phyloP scores from a whole-genome alignment of 2,329 filamentous ascomycete genomes.

The Sclerotinia spermophila region DNA sequence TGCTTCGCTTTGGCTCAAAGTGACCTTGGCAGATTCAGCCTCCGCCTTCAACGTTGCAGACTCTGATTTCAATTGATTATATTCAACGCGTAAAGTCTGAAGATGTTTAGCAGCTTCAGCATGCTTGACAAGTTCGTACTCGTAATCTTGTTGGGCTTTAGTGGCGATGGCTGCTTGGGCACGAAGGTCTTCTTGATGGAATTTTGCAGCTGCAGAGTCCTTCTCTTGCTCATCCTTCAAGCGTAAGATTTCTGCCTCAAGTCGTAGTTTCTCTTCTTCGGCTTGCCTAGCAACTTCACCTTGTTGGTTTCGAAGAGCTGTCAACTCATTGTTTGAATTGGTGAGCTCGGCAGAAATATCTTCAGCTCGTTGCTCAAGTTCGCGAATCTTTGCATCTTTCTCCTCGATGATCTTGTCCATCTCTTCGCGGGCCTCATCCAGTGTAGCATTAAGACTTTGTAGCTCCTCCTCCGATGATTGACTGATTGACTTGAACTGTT shows the following conservation, averaged over 20 bases:
- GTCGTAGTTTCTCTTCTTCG: slow-evolving; percentile 76
- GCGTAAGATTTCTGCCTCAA: slow-evolving; percentile 75
- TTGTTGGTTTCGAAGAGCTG: slow-evolving; percentile 73
- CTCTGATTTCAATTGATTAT: slow-evolving; percentile 78
- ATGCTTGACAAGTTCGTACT: slow-evolving; percentile 90
- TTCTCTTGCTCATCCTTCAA: slow-evolving; percentile 82
- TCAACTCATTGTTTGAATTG: slow-evolving; percentile 77
- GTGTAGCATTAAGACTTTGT: slow-evolving; percentile 70
- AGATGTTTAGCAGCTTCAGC: slow-evolving; percentile 88
- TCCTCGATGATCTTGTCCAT: slow-evolving; percentile 71
- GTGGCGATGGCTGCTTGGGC: slow-evolving; percentile 91
- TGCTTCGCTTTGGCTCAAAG: slow-evolving; percentile 73
- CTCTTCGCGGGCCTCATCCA: slow-evolving; percentile 85
- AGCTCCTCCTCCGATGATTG: slow-evolving; percentile 85
- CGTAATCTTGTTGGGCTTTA: slow-evolving; percentile 91
- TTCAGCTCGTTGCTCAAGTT: slow-evolving; percentile 78
- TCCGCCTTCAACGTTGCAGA: slow-evolving; percentile 72
- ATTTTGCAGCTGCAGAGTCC: slow-evolving; percentile 73
- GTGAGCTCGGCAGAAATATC: slow-evolving; percentile 80
- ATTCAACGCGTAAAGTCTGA: slow-evolving; percentile 72
- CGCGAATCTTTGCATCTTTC: slow-evolving; percentile 75
- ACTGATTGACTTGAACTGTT: slow-evolving; percentile 85
- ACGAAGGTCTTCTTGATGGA: slow-evolving; percentile 87
- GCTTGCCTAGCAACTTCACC: slow-evolving; percentile 66
- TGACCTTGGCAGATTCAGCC: slow-evolving; percentile 78